Percentiles rank a stretch among this genome's conserved stretches.
These are phyloP conservation scores for Trichoderma simmonsii DNA, from an alignment of 2,329 filamentous ascomycete species.

Conservation along the genomic window DNA sequence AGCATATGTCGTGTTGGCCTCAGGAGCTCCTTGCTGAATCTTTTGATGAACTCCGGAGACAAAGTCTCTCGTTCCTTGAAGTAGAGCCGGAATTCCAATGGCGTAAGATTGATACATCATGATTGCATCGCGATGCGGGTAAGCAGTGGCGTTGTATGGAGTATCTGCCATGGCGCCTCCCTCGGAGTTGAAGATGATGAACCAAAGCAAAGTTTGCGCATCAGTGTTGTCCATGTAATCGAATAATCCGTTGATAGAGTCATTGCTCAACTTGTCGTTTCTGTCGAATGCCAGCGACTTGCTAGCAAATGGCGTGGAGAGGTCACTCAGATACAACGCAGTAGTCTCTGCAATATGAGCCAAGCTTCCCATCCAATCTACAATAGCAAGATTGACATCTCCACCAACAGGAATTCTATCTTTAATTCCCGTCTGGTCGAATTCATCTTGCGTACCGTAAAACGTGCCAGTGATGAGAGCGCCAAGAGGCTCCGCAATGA, in stretches of 20 bases:
- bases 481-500: conserved; percentile 53
- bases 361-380: conserved; percentile 62
- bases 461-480: conserved; percentile 58
- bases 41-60: conserved; percentile 48
- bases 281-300: conserved; percentile 55
- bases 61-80: conserved; percentile 47
- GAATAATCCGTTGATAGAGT: conserved; percentile 49
- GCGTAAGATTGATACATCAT: conserved; percentile 64
- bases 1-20: conserved; percentile 53
- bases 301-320: conserved; percentile 52
- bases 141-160: conserved; percentile 55
- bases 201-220: conserved; percentile 55
- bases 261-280: conserved; percentile 45
- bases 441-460: conserved; percentile 58
- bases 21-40: conserved; percentile 38
- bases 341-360: conserved; percentile 49
- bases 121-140: conserved; percentile 61
- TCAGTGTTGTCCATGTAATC: conserved; percentile 48
- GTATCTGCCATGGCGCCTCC: conserved; percentile 60
- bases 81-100: conserved; percentile 47
- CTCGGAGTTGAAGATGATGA: conserved; percentile 59
- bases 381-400: conserved; percentile 45
- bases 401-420: conserved; percentile 43
- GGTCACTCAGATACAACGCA: conserved; percentile 45
- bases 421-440: conserved; percentile 48